A percentile compares a stretch with the other conserved stretches of the same genome.
phyloP scores from a whole-genome alignment of 2,329 filamentous ascomycete species.

The Coniochaeta sp. region DNA sequence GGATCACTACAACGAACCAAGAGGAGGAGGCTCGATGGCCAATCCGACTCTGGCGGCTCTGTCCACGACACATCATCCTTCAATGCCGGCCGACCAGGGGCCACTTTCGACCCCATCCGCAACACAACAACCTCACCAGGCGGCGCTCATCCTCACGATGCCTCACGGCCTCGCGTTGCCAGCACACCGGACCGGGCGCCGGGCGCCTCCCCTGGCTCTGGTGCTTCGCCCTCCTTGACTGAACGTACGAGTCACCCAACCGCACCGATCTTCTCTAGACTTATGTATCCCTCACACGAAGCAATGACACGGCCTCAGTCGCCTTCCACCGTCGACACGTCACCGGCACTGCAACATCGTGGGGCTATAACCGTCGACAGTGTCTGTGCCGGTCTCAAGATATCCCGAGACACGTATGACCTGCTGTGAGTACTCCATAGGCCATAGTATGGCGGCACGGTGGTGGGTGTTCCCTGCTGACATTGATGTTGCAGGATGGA shows the following conservation, averaged over 20 bases:
- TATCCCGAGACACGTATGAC: conserved; percentile 7
- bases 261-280: conserved; percentile 10
- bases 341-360: conserved; percentile 1
- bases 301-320: conserved; percentile 10
- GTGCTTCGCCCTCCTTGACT: not conserved
- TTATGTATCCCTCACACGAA: conserved; percentile 14
- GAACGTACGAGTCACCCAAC: not conserved
- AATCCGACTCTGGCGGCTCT: not conserved
- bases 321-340: conserved; percentile 9
- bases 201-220: not conserved
- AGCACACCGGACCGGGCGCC: not conserved
- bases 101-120: not conserved
- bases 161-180: not conserved
- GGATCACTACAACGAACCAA: conserved; percentile 7
- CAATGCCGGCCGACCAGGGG: not conserved
- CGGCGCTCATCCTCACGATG: not conserved
- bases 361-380: conserved; percentile 7
- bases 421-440: conserved; percentile 6
- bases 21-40: conserved; percentile 2
- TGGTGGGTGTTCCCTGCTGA: not conserved
- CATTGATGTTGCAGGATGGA: not conserved
- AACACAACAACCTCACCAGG: not conserved
- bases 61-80: not conserved
- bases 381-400: conserved; percentile 9
- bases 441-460: not conserved